Evolutionary conservation across 192 early-diverging fungal species (phyloP), one percentile per base, ranked within the genome.

Genomic region (Entophlyctis luteolus): DNA sequence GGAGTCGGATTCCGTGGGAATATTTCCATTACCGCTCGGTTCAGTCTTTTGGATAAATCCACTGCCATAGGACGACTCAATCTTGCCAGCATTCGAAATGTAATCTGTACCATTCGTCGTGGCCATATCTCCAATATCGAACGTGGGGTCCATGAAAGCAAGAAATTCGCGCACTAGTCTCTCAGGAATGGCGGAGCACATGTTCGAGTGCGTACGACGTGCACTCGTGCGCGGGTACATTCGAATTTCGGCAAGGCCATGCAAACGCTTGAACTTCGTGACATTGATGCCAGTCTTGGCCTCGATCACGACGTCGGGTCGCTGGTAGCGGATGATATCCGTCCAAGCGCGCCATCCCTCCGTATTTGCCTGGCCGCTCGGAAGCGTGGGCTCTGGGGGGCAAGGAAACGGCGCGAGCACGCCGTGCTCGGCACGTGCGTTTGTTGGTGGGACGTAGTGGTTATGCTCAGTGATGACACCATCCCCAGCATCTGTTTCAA

Each of bases 331-430:
- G 18, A 59, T 42, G 12, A 59, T 2, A 34, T 59, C 58, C 8
- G 18, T 10, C 58, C 58, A 59, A 10, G 58, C 58, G 25, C 58
- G 58, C 37, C 39, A 59, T 42, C 58, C 18, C 29, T 59, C 58
- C 5, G 58, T 59, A 34, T 59, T 59, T 8, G 58, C 12, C 14
- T 25, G 27, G 5, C 58, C 58, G 28, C 45, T 34, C 4, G 39
- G 10, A 16, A 59, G 58, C n/a, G 29, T 8, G 12, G 4, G 12
- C 12, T 37, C 18, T 8, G 58, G 58, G n/a, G 27, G 29, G 25
- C 6, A 8, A 20, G 58, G 58, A 27, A 42, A 59, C 58, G 4
- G 10, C 12, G 39, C 39, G n/a, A 42, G 39, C n/a, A 42, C 39
- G 8, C 39, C 39, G n/a, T 42, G 8, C n/a, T 12, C 39, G 39